Evolutionary conservation across 2,329 filamentous ascomycete genomes (phyloP).

Genomic region (Cladosporium austrohemisphaericum): DNA sequence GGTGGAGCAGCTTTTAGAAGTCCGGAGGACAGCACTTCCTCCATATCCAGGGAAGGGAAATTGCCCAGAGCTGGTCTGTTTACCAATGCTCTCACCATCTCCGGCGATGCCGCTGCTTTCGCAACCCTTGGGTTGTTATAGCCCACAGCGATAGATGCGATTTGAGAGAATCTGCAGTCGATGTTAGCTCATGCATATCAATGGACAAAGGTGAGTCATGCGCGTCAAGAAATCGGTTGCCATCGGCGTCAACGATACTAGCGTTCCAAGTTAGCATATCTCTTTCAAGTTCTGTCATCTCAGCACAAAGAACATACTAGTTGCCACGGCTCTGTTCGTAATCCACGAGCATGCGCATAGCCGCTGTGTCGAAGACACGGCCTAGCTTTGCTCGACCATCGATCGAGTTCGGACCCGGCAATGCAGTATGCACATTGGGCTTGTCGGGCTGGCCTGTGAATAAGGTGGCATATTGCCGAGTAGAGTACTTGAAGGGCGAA

Average conservation of each 20-base stretch:
- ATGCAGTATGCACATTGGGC: background rate
- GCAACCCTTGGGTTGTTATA: slow-evolving; percentile 79
- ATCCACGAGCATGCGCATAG: background rate
- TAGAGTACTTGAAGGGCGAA: background rate
- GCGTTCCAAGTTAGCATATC: background rate
- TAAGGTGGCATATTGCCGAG: background rate
- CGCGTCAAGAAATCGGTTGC: background rate
- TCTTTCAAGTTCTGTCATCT: background rate
- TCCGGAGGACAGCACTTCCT: slow-evolving; percentile 68
- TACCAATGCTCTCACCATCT: slow-evolving; percentile 74
- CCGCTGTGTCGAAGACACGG: background rate
- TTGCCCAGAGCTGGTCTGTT: slow-evolving; percentile 80
- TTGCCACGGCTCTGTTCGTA: background rate
- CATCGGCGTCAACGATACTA: slow-evolving; percentile 1
- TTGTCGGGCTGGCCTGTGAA: background rate
- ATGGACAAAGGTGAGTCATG: too few relatives aligned
- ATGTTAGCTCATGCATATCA: too few relatives aligned
- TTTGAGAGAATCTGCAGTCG: slow-evolving; percentile 84
- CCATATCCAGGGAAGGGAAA: slow-evolving; percentile 76
- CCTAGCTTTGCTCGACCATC: background rate
- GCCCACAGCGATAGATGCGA: slow-evolving; percentile 82
- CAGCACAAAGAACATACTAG: background rate
- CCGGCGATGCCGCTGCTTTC: slow-evolving; percentile 64
- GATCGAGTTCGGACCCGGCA: background rate
- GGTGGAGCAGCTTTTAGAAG: slow-evolving; percentile 76